Evolutionary conservation across 805 yeast species (phyloP).

Genomic region (Kluyveromyces aestuarii): DNA sequence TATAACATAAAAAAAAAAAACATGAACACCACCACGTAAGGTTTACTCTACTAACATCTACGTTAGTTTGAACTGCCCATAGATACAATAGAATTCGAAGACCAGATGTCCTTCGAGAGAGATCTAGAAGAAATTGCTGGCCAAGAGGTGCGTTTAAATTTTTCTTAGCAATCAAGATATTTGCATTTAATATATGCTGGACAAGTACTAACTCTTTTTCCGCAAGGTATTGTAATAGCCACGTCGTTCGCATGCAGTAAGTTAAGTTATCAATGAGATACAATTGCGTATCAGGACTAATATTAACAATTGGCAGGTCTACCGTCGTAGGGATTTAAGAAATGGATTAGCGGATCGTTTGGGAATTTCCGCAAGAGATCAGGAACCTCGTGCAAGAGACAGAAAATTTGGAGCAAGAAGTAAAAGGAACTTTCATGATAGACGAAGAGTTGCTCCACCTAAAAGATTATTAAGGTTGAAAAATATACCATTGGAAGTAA

Average conservation of each 20-base stretch:
- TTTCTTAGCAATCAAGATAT: not conserved
- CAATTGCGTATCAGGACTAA: not conserved
- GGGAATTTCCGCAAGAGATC: slow-evolving; percentile 8
- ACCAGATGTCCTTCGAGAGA: slow-evolving; percentile 13
- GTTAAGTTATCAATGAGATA: not conserved
- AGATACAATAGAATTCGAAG: not conserved
- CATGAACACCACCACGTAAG: no score
- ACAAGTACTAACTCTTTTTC: not conserved
- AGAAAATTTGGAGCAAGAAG: not conserved
- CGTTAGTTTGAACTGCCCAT: no score
- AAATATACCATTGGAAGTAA: slow-evolving; percentile 21
- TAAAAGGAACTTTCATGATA: not conserved
- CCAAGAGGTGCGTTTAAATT: slow-evolving; percentile 11
- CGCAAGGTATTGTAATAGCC: not conserved
- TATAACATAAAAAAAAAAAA: no score
- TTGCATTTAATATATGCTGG: not conserved
- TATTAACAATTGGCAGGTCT: slow-evolving; percentile 10
- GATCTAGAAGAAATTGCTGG: slow-evolving; percentile 12
- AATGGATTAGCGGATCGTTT: slow-evolving; percentile 21
- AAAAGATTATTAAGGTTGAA: slow-evolving; percentile 16
- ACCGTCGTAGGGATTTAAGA: slow-evolving; percentile 29
- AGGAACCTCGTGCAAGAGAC: slow-evolving; percentile 3
- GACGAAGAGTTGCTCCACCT: slow-evolving; percentile 6
- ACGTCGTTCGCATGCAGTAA: slow-evolving; percentile 1
- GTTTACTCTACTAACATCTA: no score